Evolutionary conservation across 495 filamentous ascomycete species (phyloP), one percentile per base, ranked within the genome.

Genomic region (Sporormia fimetaria): DNA sequence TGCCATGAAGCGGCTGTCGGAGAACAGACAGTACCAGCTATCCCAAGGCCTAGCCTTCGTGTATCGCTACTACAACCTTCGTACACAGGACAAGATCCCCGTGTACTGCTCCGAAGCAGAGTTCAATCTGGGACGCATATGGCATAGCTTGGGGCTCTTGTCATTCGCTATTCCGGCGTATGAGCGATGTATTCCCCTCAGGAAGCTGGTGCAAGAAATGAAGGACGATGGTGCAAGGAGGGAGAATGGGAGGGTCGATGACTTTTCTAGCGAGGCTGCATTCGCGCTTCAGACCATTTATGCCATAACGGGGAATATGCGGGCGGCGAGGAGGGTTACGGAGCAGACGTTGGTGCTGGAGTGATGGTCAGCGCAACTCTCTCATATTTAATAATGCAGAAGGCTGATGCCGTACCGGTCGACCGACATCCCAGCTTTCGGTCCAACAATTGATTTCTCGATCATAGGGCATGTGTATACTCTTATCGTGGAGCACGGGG

Each of bases 21-120:
- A 87, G 33, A 94, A 95, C 56, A 70, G 88, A 1, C 87, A 95
- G 55, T 86, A 80, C 49, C 73, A 83, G 16, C 74, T 93, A 25
- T 67, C 81, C 52, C 90, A 96, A 56, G 90, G 81, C 0, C 65
- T 94, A 12, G 68, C 77, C 0, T 94, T 96, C 52, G 60, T 95
- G 36, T 70, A 76, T 32, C 66, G 76, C 17, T 98, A 98, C 58
- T 80, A 83, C 48, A 60, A 78, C 1, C 37, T 75, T 37, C 55
- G 78, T 14, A 52, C 56, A 25, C 41, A 61, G 57, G 18, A 57
- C 37, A 36, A 49, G 11, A 20, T 62, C 1, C 51, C 63, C n/a
- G 57, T 66, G 27, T 70, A 78, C 52, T 57, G 65, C 30, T 82
- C 87, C 57, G 90, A 96, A 59, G 83, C 86, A 15, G 81, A 94